Evolutionary conservation across 2,329 filamentous ascomycete genomes (phyloP).

Genomic region (Colletotrichum theobromicola): DNA sequence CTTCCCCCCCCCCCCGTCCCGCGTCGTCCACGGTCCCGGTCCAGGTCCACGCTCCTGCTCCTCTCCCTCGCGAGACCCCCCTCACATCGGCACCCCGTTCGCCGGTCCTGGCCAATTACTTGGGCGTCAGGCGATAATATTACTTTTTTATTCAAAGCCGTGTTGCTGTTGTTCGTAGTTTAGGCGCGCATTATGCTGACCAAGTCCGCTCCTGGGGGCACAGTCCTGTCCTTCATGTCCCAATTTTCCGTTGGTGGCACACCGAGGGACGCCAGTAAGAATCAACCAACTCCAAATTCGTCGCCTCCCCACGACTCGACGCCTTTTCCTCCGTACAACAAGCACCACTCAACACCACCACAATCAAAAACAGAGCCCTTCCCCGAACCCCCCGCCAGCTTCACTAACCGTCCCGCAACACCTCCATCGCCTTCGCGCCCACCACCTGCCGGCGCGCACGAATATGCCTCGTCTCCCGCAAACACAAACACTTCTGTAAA

Average conservation of each 20-base stretch:
- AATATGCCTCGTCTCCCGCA: conserved; percentile 46
- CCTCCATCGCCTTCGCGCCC: conserved; percentile 29
- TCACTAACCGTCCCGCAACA: conserved; percentile 39
- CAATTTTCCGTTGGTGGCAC: conserved; percentile 73
- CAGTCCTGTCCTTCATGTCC: conserved; percentile 90
- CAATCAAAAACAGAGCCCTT: conserved; percentile 14
- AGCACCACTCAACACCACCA: not conserved
- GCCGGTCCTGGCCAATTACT: conserved; percentile 18
- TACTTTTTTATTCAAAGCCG: not conserved
- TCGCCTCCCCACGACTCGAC: conserved; percentile 44
- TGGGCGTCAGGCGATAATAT: conserved; percentile 12
- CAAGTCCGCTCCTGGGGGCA: conserved; percentile 19
- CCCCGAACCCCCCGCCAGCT: conserved; percentile 12
- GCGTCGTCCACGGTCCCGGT: not conserved
- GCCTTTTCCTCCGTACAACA: conserved; percentile 24
- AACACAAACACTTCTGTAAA: conserved; percentile 45
- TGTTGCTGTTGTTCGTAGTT: not conserved
- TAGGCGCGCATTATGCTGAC: conserved; percentile 18
- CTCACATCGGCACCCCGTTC: not conserved
- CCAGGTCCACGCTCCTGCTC: not conserved
- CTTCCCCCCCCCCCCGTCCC: not conserved
- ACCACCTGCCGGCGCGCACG: conserved; percentile 28
- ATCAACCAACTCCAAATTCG: conserved; percentile 46
- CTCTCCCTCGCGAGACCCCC: not conserved
- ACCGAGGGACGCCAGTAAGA: conserved; percentile 41